Conservation (phyloP, 345 rosid species). For the Mercurialis annua region DNA sequence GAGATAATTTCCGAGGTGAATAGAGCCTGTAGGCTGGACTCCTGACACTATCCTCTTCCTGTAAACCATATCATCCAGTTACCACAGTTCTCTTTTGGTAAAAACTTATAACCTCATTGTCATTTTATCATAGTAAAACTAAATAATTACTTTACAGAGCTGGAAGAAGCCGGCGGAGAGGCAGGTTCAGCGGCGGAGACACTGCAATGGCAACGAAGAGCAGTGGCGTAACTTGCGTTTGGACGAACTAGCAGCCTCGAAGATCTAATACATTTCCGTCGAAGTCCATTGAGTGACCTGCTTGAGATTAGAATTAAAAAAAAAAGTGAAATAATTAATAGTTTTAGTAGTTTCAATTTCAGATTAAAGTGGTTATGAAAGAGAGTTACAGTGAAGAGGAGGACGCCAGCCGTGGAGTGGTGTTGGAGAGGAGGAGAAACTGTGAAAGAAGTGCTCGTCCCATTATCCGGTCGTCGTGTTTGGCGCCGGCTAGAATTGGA, state of each 20-base stretch:
- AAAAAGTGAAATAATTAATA: not conserved
- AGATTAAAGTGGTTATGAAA: not conserved
- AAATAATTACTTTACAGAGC: slow-evolving; percentile 32
- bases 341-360: not conserved
- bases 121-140: not conserved
- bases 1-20: slow-evolving; percentile 90
- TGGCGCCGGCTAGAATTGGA: not conserved
- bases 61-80: not conserved
- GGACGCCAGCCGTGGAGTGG: slow-evolving; percentile 40
- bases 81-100: not conserved
- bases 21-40: slow-evolving; percentile 87
- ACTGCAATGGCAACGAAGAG: slow-evolving; percentile 44
- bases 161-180: slow-evolving; percentile 35
- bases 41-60: slow-evolving; percentile 92
- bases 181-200: slow-evolving; percentile 37
- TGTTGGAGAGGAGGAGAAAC: slow-evolving; percentile 38
- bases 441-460: slow-evolving; percentile 47
- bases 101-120: not conserved
- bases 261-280: slow-evolving; percentile 19
- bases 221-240: slow-evolving; percentile 11
- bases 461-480: slow-evolving; percentile 21
- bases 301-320: not conserved
- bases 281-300: slow-evolving; percentile 28
- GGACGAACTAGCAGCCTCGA: slow-evolving; percentile 10
- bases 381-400: slow-evolving; percentile 41